Evolutionary conservation across 225 moss, liverwort and hornwort species (phyloP), one percentile per base, ranked within the genome.

Genomic region (Bryum argenteum): DNA sequence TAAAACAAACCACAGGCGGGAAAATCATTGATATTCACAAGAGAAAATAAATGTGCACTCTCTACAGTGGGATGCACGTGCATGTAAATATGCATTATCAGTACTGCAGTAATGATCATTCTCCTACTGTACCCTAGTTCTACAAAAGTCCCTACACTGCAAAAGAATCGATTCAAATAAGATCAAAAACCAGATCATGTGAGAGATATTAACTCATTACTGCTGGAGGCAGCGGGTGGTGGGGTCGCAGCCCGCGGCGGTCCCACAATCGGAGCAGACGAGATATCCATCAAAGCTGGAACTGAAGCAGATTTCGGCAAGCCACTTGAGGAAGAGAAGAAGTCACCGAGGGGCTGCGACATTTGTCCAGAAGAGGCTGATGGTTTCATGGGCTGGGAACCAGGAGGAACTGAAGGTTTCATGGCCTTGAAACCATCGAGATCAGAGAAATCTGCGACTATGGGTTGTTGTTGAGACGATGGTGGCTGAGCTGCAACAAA

Each of bases 361-460:
- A 71, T 64, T 60, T 71, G 54, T 44, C 66, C 76, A 18, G 85
- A 65, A 11, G 70, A 45, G 12, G 62, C 57, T 21, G 66, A 45
- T 7, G 54, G 0, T 78, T 73, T 81, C 63, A 54, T 69, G 66
- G 78, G 72, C 75, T 80, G 80, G 75, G 81, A 83, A 26, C 83
- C 70, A 19, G 86, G 58, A 11, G 70, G 45, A 11, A 62, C 57
- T 21, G 66, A 45, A 7, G 54, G 0, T 78, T 73, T 81, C 63
- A 54, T 69, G 66, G 78, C 75, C 75, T 80, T 83, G 75, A 83
- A 83, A 26, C 83, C 73, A 19, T 83, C 76, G 22, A 87, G 83
- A 58, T 81, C 86, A 33, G 86, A 81, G 66, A 87, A 87, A 76
- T 83, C 83, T 70, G 80, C 73, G 42, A 66, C 71, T 33, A 57